Base-by-base conservation (phyloP, 2,329 filamentous ascomycete species). In the Ceratocystis huliohia region DNA sequence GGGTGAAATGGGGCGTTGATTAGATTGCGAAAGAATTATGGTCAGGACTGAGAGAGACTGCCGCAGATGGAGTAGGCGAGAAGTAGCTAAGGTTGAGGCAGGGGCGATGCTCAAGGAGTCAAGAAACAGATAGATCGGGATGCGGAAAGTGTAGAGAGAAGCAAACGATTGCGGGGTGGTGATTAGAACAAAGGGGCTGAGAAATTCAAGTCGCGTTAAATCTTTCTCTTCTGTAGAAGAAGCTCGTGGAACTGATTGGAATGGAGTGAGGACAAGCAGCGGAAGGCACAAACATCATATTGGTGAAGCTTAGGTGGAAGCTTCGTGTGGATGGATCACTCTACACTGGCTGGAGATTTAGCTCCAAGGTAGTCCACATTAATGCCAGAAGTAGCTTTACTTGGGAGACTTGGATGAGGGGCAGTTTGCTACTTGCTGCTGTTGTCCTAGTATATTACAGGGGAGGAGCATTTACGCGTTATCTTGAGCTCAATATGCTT, bases 61-160 rank as follows among this genome's bases (percentile, higher is more conserved):
- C 5, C 48, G 48, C 20, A 53, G 48, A 53, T 50, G 46, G 22
- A 22, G n/a, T n/a, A 53, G 28, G 63, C n/a, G 41, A 61, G 41
- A 65, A 45, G 64, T n/a, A 59, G 41, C 57, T 61, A 44, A 28
- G 10, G 56, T 41, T 17, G 62, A 28, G 22, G 33, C 50, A 28
- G 66, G 20, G 17, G 46, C 37, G 37, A 13, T 15, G 37, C 13
- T 15, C 37, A 5, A 15, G 37, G 37, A 41, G 37, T 41, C 37
- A 56, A 37, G 20, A 57, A 53, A 44, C 41, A 46, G 20, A 46
- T 13, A 15, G 37, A 41, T 41, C 5, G 10, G 37, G 37, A 15
- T 41, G 37, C 37, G 22, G 22, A 28, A 10, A 28, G 37, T 25
- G n/a, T 25, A 56, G 20, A 56, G 8, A 41, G 17, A 56, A 48